phyloP scores from a whole-genome alignment of 495 filamentous ascomycete genomes.

The Xylaria flabelliformis region DNA sequence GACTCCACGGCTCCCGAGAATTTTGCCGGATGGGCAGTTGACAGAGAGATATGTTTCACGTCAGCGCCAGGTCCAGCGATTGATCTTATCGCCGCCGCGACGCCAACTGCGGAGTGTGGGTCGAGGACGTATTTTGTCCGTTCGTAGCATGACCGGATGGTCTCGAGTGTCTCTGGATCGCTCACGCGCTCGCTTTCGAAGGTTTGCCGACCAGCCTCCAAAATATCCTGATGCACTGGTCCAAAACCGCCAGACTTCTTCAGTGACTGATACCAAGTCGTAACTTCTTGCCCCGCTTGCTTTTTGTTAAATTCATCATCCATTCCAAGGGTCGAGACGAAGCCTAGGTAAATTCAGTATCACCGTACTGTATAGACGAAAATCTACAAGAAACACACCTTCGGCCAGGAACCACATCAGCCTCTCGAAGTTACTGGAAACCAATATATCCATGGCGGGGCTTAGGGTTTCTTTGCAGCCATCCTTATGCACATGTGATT shows the following conservation, averaged over 20 bases:
- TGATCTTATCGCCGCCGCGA: conserved; percentile 72
- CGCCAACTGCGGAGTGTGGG: conserved; percentile 88
- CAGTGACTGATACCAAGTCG: conserved; percentile 73
- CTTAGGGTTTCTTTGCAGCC: conserved; percentile 85
- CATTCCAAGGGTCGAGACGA: conserved; percentile 55
- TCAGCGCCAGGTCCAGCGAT: conserved; percentile 54
- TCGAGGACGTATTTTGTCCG: conserved; percentile 80
- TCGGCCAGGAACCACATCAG: conserved; percentile 92
- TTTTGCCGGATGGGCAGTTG: conserved; percentile 94
- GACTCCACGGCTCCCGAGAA: conserved; percentile 80
- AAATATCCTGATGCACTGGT: conserved; percentile 68
- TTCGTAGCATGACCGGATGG: conserved; percentile 71
- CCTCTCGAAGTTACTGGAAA: conserved; percentile 94
- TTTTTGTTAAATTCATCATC: conserved; percentile 64
- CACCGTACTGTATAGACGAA: neutral
- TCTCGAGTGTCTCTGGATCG: conserved; percentile 76
- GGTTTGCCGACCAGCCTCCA: conserved; percentile 65
- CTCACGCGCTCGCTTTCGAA: conserved; percentile 87
- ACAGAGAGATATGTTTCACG: conserved; percentile 75
- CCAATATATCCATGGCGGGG: conserved; percentile 97
- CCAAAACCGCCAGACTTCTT: conserved; percentile 82
- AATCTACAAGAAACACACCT: conserved; percentile 28
- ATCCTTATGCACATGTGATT: conserved; percentile 67
- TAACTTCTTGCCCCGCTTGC: conserved; percentile 70
- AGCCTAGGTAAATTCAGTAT: conserved; percentile 3